phyloP scores from a whole-genome alignment of 345 rosid species.

The Rhodomyrtus tomentosa region DNA sequence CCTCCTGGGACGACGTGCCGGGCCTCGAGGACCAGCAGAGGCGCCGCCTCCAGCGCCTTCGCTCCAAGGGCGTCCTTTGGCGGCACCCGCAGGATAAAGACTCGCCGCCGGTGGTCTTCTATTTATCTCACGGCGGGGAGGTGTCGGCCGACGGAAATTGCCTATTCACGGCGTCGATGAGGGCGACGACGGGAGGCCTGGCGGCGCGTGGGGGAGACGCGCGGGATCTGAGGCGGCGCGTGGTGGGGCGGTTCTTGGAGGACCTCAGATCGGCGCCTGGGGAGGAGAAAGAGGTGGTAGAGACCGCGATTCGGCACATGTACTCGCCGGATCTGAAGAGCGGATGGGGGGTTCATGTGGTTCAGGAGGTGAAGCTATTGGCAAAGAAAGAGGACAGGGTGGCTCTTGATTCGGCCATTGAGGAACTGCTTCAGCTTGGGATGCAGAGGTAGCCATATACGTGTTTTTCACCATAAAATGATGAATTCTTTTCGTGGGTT shows the following conservation, averaged over 20 bases:
- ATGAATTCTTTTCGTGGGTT: not conserved
- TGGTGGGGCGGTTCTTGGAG: slow-evolving; percentile 61
- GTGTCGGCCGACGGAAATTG: slow-evolving; percentile 97
- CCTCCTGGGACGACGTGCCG: slow-evolving; percentile 67
- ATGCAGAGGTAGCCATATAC: slow-evolving; percentile 57
- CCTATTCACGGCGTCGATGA: slow-evolving; percentile 81
- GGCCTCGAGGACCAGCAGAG: slow-evolving; percentile 92
- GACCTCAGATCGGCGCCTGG: slow-evolving; percentile 55
- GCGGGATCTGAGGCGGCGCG: slow-evolving; percentile 11
- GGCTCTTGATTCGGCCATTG: slow-evolving; percentile 60
- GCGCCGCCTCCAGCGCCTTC: slow-evolving; percentile 60
- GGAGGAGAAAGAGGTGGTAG: slow-evolving; percentile 34
- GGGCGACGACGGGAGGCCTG: slow-evolving; percentile 41
- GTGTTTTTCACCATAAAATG: not conserved
- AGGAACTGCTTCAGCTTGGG: slow-evolving; percentile 72
- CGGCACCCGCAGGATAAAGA: slow-evolving; percentile 46
- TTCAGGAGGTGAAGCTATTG: slow-evolving; percentile 81
- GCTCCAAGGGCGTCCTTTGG: slow-evolving; percentile 82
- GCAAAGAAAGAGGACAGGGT: slow-evolving; percentile 68
- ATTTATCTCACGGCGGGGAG: slow-evolving; percentile 83
- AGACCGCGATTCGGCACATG: slow-evolving; percentile 64
- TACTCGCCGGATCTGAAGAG: slow-evolving; percentile 93
- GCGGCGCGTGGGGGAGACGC: slow-evolving; percentile 43
- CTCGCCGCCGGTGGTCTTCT: slow-evolving; percentile 61
- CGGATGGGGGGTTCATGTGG: slow-evolving; percentile 99